Base-by-base conservation (phyloP, 257 asterid species). In the Solanum clarkiae region DNA sequence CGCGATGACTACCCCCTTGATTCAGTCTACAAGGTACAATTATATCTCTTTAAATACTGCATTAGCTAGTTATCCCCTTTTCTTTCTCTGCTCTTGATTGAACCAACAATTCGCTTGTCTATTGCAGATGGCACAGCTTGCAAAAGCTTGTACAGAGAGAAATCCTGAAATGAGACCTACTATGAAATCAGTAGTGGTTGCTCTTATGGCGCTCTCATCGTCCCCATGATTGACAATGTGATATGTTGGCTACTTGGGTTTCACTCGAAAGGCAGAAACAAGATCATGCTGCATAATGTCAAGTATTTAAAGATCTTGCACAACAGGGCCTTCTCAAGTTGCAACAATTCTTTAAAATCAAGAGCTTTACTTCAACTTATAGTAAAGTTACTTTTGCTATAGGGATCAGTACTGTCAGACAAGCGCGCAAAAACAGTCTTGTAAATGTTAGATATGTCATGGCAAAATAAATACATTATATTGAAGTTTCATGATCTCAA, bases 131-230 rank as follows among this genome's bases (percentile, higher is more conserved):
- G 94, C 97, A 20, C 94, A 88, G 89, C 95, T 95, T 55, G 99
- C 98, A 2, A 94, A 86, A 86, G 95, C 91, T 74, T 95, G 99
- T 91, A 94, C 98, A 2, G 94, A 92, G 12, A 98, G 93, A 84
- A 91, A 87, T 74, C 95, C 99, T 86, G 94, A 95, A 85, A 90
- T 92, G 18, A 91, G 99, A 60, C 97, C 98, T 6, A 91, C 92
- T 79, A 95, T 94, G 98, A 88, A 97, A 85, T 95, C 99, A 17
- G 92, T 94, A 12, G 98, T 94, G 7, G 99, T 95, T 20, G 97
- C 97, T 0, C 84, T 95, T 85, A 94, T 95, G 98, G 92, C 97
- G 8, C 98, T 94, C 12, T 93, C 97, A 20, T 95, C 98, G 10
- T 53, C 95, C 7, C 93, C 97, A 17, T 81, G 95, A 94, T 49